Conservation (phyloP, 2,329 filamentous ascomycete genomes). For the Colletotrichum trifolii region DNA sequence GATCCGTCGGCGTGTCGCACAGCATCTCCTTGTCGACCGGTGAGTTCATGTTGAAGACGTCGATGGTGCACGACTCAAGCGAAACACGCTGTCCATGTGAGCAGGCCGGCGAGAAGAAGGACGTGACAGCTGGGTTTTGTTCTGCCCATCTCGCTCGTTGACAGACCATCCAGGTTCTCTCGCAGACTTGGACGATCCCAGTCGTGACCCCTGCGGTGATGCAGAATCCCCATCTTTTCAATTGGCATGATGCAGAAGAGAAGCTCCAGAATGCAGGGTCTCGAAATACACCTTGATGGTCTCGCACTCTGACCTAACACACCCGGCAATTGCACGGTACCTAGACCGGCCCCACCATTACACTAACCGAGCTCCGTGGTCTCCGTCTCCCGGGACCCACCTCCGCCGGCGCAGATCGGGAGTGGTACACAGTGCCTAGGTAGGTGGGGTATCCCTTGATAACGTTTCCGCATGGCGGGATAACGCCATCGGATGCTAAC, state of each 20-base stretch:
- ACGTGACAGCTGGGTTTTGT: neutral
- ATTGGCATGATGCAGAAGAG: neutral
- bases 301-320: too few relatives aligned
- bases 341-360: neutral
- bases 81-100: too few relatives aligned
- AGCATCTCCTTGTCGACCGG: conserved; percentile 13
- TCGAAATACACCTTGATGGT: conserved; percentile 24
- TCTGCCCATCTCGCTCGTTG: conserved; percentile 1
- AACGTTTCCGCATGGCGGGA: conserved; percentile 9
- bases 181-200: neutral
- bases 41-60: conserved; percentile 8
- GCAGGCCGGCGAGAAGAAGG: neutral
- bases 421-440: too few relatives aligned
- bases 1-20: conserved; percentile 33
- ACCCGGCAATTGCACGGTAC: neutral
- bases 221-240: conserved; percentile 3
- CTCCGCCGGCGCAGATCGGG: neutral
- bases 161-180: conserved; percentile 28
- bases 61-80: neutral
- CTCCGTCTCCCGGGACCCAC: neutral
- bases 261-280: conserved; percentile 11
- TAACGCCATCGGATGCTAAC: conserved; percentile 34
- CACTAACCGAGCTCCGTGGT: conserved; percentile 1
- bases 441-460: neutral
- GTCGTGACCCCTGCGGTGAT: conserved; percentile 1